These are phyloP conservation scores for Lactarius hengduanensis DNA, from an alignment of 768 basidiomycete species.

Conservation along the genomic window DNA sequence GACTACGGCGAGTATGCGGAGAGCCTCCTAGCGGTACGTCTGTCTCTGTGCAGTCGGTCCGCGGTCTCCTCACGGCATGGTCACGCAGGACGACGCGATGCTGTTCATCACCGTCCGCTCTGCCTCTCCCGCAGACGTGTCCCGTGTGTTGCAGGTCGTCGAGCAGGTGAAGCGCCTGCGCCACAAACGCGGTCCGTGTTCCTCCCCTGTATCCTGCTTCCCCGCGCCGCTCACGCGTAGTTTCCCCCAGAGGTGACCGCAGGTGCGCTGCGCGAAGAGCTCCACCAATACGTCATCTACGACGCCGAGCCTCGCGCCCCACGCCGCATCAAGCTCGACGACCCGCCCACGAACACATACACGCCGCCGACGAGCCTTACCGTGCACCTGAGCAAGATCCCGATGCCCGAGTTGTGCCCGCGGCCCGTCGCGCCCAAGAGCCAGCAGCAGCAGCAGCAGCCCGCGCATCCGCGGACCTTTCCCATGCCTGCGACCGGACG, in stretches of 20 bases:
- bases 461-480: slow-evolving; percentile 36
- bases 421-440: slow-evolving; percentile 38
- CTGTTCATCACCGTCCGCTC: slow-evolving; percentile 75
- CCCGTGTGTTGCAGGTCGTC: slow-evolving; percentile 78
- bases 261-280: slow-evolving; percentile 52
- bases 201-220: too few species aligned
- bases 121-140: slow-evolving; percentile 57
- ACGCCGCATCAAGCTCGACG: slow-evolving; percentile 64
- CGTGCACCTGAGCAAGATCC: slow-evolving; percentile 81
- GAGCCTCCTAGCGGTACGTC: slow-evolving; percentile 56
- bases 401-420: slow-evolving; percentile 80
- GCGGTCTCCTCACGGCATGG: not conserved
- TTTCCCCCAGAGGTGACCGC: slow-evolving; percentile 8
- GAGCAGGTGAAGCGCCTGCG: slow-evolving; percentile 77
- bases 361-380: slow-evolving; percentile 64
- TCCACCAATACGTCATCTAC: slow-evolving; percentile 77
- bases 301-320: slow-evolving; percentile 52
- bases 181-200: slow-evolving; percentile 60
- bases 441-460: slow-evolving; percentile 67
- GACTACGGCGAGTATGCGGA: slow-evolving; percentile 73
- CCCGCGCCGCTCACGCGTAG: not conserved
- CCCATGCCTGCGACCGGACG: not conserved
- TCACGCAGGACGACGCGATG: slow-evolving; percentile 69
- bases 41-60: too few species aligned
- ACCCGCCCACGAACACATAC: slow-evolving; percentile 45